Percentiles rank a stretch among this genome's conserved stretches.
These are phyloP conservation scores for Suillus americanus DNA, from an alignment of 768 basidiomycete genomes.

Conservation along the genomic window DNA sequence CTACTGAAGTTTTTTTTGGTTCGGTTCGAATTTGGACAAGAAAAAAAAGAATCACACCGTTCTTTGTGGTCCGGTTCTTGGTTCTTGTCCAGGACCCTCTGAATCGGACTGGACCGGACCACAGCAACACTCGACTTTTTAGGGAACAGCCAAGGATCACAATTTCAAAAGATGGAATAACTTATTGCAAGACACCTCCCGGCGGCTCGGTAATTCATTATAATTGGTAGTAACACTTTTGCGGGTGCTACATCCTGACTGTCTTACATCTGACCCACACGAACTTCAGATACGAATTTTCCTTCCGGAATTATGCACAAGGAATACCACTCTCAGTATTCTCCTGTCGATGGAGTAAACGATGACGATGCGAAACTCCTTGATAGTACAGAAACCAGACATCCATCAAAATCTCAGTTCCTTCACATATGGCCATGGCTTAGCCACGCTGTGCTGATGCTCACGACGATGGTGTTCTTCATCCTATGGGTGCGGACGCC, in stretches of 20 bases:
- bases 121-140: background rate
- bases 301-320: background rate
- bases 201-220: no score
- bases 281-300: background rate
- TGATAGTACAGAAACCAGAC: background rate
- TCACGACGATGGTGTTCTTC: constrained; percentile 4
- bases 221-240: background rate
- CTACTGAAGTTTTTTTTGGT: no score
- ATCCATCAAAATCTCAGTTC: background rate
- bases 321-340: background rate
- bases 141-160: no score
- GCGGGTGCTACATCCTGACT: background rate
- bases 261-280: background rate
- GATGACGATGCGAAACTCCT: background rate
- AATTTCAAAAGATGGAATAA: no score
- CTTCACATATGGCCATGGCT: constrained; percentile 4
- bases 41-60: no score
- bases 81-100: no score
- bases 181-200: no score
- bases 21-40: no score
- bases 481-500: constrained; percentile 6
- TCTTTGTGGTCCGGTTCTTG: no score
- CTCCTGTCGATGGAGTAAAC: background rate
- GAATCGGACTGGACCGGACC: no score
- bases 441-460: background rate